A percentile compares a stretch with the other conserved stretches of the same genome.
phyloP scores from a whole-genome alignment of 768 basidiomycete genomes.

The Phanerochaete sordida region DNA sequence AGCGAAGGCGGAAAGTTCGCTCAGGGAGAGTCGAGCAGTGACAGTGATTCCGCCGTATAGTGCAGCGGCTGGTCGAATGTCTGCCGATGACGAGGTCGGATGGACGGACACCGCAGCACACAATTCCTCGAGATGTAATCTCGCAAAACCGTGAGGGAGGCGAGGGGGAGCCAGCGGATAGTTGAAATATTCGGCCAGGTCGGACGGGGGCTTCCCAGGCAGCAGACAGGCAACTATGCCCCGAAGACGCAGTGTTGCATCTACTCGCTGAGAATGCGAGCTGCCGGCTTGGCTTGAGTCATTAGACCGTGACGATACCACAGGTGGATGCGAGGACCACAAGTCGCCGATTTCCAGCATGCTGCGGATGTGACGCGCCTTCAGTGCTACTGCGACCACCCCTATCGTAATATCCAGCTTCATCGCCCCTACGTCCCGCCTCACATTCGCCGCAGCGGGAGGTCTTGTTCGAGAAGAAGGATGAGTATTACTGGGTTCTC shows the following conservation, averaged over 20 bases:
- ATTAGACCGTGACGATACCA: not conserved
- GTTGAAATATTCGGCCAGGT: conserved; percentile 44
- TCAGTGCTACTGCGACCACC: conserved; percentile 50
- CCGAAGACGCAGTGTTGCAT: conserved; percentile 34
- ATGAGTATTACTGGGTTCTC: conserved; percentile 6
- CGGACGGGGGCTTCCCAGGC: conserved; percentile 24
- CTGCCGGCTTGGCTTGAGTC: conserved; percentile 16
- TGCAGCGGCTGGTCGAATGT: not conserved
- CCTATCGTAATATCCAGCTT: conserved; percentile 43
- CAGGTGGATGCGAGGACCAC: conserved; percentile 17
- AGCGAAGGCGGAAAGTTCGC: conserved; percentile 57
- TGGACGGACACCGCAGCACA: conserved; percentile 19
- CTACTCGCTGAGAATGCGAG: conserved; percentile 28
- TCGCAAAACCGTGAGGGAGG: conserved; percentile 46
- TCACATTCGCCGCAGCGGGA: not conserved
- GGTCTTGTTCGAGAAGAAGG: not conserved
- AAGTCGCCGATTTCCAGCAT: conserved; percentile 34
- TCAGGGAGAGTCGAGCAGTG: conserved; percentile 26
- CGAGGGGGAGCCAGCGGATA: conserved; percentile 58
- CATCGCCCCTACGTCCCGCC: conserved; percentile 4
- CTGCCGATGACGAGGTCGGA: not conserved
- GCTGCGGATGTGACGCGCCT: conserved; percentile 52
- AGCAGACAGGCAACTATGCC: conserved; percentile 49
- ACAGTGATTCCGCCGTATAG: not conserved
- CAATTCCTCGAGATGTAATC: conserved; percentile 31